Base-by-base conservation (phyloP, 2,329 filamentous ascomycete species). In the Cladorrhinum sp. region DNA sequence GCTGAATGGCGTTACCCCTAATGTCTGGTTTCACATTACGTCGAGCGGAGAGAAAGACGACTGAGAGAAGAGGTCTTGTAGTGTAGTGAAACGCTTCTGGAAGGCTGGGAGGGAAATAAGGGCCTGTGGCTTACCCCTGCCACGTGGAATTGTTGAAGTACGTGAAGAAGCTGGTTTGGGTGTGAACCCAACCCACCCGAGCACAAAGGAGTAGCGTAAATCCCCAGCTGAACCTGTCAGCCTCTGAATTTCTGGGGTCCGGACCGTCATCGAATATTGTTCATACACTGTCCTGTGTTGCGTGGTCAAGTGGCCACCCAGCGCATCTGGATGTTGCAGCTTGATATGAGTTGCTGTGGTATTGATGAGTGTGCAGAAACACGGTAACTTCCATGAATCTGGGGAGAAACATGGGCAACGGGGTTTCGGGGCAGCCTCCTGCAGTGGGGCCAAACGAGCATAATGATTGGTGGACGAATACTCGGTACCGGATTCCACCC, bases 391-490 rank as follows among this genome's bases (percentile, higher is more conserved):
- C 63, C 54, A 65, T 55, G 26, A 30, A 56, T 36, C 53, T 28
- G 57, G 49, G 26, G 42, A 52, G 42, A n/a, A 58, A 55, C 60
- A 46, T 46, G 42, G 58, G 56, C 52, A 54, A 63, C 67, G 67
- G 66, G 66, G 60, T 67, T 66, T 65, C 66, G 65, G 67, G 61
- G 63, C 55, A 58, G 49, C 30, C 60, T 65, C 65, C 63, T 63
- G 60, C 46, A 53, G 60, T 63, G 64, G 66, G 63, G 59, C 60
- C 36, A 23, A 23, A 21, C 36, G 23, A 24, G 59, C 36, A 54
- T 49, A n/a, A 21, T 48, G 46, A 64, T 66, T 66, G 64, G 64
- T 36, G 20, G 23, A 39, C 33, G 42, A 42, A 57, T 56, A 18
- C 14, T 57, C 54, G 54, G 54, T 48, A 57, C 54, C 54, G 28